These are phyloP conservation scores for Sideroxylon spinosum DNA, from an alignment of 179 eudicot species.

Conservation along the genomic window DNA sequence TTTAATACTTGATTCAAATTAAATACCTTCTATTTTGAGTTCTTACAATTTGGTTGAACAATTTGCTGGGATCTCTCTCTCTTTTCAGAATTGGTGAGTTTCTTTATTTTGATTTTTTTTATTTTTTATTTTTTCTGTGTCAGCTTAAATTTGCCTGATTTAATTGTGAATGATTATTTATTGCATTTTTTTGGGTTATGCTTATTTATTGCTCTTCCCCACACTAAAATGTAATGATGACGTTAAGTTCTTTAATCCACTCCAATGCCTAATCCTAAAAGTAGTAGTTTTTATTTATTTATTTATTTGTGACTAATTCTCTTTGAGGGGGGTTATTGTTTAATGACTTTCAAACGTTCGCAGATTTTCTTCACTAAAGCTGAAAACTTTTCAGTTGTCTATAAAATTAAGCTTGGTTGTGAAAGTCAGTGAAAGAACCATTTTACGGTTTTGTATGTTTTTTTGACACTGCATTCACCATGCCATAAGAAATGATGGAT, in stretches of 20 bases:
- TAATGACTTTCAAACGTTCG: neutral
- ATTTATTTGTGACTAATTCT: neutral
- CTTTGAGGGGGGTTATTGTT: neutral
- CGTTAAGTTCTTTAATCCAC: neutral
- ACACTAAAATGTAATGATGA: neutral
- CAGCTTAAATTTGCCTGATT: no score
- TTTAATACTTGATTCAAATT: neutral
- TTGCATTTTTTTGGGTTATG: neutral
- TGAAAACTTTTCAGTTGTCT: conserved; percentile 15
- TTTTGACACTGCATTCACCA: conserved; percentile 14
- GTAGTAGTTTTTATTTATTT: neutral
- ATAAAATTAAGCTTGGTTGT: neutral
- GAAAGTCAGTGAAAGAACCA: conserved; percentile 9
- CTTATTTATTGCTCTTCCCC: neutral
- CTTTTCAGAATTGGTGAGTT: neutral
- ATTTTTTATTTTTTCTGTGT: no score
- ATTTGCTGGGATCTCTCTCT: neutral
- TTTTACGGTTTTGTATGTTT: conserved; percentile 4
- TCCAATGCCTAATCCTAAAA: neutral
- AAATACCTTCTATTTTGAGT: neutral
- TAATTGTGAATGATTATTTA: no score
- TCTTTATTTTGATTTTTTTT: neutral
- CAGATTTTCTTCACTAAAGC: conserved; percentile 19
- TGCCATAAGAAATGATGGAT: conserved; percentile 58
- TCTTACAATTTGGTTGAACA: neutral